These are phyloP conservation scores for Rehmannia glutinosa DNA, from an alignment of 257 asterid species.

Conservation along the genomic window DNA sequence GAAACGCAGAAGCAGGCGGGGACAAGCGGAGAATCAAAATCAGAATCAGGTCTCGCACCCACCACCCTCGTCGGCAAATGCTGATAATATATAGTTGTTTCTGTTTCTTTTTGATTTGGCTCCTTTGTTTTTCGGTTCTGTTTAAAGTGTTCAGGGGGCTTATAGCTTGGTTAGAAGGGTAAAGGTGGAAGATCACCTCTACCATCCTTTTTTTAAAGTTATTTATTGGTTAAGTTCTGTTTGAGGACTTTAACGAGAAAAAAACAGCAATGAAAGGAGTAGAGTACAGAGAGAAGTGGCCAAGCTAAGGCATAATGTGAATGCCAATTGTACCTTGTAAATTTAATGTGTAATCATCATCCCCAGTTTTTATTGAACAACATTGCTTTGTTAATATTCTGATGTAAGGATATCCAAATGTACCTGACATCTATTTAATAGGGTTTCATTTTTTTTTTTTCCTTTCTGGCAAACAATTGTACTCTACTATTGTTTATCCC, in stretches of 20 bases:
- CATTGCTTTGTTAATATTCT: constrained; percentile 14
- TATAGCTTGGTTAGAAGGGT: constrained; percentile 41
- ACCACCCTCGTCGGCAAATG: constrained; percentile 38
- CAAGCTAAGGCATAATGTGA: constrained; percentile 29
- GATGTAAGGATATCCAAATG: not conserved
- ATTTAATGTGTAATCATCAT: constrained; percentile 38
- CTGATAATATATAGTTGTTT: constrained; percentile 32
- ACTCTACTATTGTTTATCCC: no score
- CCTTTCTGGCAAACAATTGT: no score
- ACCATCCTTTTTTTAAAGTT: constrained; percentile 35
- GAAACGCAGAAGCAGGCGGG: constrained; percentile 71
- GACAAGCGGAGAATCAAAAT: constrained; percentile 35
- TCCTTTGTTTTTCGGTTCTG: constrained; percentile 9
- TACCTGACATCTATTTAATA: not conserved
- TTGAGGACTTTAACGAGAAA: constrained; percentile 19
- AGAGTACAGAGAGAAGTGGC: constrained; percentile 15
- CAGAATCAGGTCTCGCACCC: constrained; percentile 34
- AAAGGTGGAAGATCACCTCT: constrained; percentile 72
- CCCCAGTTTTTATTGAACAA: constrained; percentile 44
- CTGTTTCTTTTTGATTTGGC: not conserved
- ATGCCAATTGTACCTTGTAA: constrained; percentile 35
- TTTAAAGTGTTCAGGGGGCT: constrained; percentile 29
- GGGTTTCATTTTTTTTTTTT: not conserved
- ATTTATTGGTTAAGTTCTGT: constrained; percentile 22
- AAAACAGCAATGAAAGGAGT: constrained; percentile 9